Evolutionary conservation across 495 filamentous ascomycete genomes (phyloP).

Genomic region (Talaromyces ruber): DNA sequence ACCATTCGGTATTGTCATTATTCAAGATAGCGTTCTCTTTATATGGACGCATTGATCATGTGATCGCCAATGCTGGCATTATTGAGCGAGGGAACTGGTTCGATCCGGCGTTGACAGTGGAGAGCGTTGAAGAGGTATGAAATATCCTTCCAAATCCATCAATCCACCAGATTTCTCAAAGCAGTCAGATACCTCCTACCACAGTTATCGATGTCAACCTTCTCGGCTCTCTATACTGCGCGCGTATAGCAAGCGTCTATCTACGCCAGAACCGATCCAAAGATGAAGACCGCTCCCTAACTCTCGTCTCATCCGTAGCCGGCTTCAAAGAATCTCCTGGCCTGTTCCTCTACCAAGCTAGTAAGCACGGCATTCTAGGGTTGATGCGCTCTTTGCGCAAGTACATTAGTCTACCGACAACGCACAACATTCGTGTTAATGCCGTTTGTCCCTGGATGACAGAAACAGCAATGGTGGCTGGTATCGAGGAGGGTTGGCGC

Average conservation of each 20-base stretch:
- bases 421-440: background rate
- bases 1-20: background rate
- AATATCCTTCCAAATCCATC: background rate
- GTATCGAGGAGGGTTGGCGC: background rate
- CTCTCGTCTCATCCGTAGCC: slow-evolving; percentile 33
- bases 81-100: background rate
- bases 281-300: slow-evolving; percentile 32
- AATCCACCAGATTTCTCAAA: background rate
- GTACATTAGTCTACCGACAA: background rate
- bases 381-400: background rate
- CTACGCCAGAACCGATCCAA: background rate
- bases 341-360: slow-evolving; percentile 37
- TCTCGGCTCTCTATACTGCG: background rate
- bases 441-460: background rate
- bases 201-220: background rate
- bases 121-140: background rate
- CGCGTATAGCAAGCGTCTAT: background rate
- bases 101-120: background rate
- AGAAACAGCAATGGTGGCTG: background rate
- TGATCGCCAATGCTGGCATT: background rate
- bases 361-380: background rate
- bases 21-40: background rate
- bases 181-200: background rate
- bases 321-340: slow-evolving; percentile 41
- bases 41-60: background rate